Evolutionary conservation across 176 grass and related monocot genomes (phyloP).

Genomic region (Carex cristatella): DNA sequence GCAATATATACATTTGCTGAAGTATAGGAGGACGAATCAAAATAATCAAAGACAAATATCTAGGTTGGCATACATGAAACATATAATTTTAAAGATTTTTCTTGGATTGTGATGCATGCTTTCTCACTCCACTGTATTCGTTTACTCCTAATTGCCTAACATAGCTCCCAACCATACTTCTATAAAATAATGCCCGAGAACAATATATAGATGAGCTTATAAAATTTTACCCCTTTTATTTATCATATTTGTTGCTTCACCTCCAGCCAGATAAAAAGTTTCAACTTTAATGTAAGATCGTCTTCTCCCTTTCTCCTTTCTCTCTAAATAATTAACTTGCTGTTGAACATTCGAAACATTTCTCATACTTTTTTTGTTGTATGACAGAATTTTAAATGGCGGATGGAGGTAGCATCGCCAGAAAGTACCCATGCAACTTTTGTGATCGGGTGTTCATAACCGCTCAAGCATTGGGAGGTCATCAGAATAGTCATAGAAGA

Average conservation of each 20-base stretch:
- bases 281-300: background rate
- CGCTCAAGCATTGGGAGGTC: conserved; percentile 25
- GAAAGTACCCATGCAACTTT: conserved; percentile 21
- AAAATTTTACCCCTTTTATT: background rate
- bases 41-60: background rate
- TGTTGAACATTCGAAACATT: background rate
- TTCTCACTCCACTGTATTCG: background rate
- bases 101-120: background rate
- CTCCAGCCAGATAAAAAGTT: background rate
- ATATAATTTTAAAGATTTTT: conserved; percentile 2
- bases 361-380: background rate
- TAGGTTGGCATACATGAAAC: background rate
- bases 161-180: background rate
- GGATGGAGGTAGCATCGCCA: background rate
- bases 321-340: background rate
- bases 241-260: background rate
- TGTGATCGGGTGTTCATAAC: conserved; percentile 21
- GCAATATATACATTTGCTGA: background rate
- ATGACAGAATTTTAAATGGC: background rate
- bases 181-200: background rate
- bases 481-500: conserved; percentile 27
- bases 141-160: background rate
- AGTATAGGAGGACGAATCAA: background rate
- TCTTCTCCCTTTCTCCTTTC: background rate
- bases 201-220: background rate